Base-by-base conservation (phyloP, 108 stramenopile genomes). In the Mayamaea pseudoterrestris region DNA sequence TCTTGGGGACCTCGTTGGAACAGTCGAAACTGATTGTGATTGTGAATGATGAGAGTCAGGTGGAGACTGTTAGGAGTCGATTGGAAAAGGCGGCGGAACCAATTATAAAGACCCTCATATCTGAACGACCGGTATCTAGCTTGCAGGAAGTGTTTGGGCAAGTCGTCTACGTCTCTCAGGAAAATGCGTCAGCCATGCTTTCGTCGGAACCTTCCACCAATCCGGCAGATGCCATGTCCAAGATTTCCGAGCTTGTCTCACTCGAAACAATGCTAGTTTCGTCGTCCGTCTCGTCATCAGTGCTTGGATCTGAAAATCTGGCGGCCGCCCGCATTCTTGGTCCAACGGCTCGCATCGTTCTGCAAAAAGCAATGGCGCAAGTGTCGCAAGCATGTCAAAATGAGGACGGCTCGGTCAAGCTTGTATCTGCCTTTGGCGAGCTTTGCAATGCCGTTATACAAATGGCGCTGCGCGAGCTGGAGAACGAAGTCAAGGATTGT, bases 351-450 rank as follows among this genome's bases (percentile, higher is more conserved):
- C 50, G 55, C 57, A 30, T 37, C 44, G 24, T 36, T 48, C 9
- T 50, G 44, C n/a, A 44, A 26, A 13, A 44, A 22, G 23, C 44
- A 13, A 21, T 44, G 9, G 24, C 22, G 26, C 44, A 44, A n/a
- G 65, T 72, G 14, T 47, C 28, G 9, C 20, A 30, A 9, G 42
- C 44, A 17, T 46, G 58, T 3, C 65, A 65, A 7, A 31, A 34
- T 3, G 69, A 68, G 17, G 59, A 61, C 27, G 50, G 57, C 9
- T 50, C 59, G 24, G 31, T 58, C 1, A 45, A 16, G 12, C 43
- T 88, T 7, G 77, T 89, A 0, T 36, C 76, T n/a, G 66, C 76
- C 68, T 89, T 83, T 56, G 82, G 82, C 14, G 65, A 75, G 0
- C 59, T 89, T 41, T 73, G 71, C 55, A 62, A 59, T 43, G 87